phyloP scores from a whole-genome alignment of 768 basidiomycete species.

The Russula sp. region DNA sequence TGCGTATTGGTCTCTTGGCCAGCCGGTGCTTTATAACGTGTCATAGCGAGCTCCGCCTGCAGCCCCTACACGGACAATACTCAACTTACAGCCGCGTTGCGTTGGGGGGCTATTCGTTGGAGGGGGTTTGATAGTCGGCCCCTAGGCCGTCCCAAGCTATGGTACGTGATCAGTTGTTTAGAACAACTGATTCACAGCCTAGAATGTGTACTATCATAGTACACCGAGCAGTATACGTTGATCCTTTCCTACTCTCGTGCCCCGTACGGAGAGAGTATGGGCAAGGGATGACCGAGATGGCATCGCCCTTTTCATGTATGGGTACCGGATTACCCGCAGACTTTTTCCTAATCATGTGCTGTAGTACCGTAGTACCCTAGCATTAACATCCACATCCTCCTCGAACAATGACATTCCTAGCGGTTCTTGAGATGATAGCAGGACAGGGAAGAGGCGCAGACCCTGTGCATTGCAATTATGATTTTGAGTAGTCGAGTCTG shows the following conservation, averaged over 20 bases:
- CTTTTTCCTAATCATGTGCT: background rate
- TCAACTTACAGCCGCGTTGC: background rate
- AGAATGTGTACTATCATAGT: background rate
- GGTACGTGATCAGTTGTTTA: conserved; percentile 5
- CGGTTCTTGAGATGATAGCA: background rate
- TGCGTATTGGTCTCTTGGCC: background rate
- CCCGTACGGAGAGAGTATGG: background rate
- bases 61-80: background rate
- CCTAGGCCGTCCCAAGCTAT: background rate
- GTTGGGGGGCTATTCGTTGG: too few relatives aligned
- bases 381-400: background rate
- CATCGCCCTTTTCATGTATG: background rate
- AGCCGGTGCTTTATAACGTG: background rate
- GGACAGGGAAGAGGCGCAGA: background rate
- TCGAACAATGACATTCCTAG: background rate
- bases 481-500: background rate
- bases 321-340: background rate
- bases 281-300: background rate
- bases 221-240: background rate
- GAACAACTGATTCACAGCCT: background rate
- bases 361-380: background rate
- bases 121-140: too few relatives aligned
- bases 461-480: background rate
- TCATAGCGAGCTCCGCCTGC: background rate
- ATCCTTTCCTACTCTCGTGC: background rate